Evolutionary conservation across 306 rosid genomes (phyloP).

Genomic region (Quercus aquifolioides): DNA sequence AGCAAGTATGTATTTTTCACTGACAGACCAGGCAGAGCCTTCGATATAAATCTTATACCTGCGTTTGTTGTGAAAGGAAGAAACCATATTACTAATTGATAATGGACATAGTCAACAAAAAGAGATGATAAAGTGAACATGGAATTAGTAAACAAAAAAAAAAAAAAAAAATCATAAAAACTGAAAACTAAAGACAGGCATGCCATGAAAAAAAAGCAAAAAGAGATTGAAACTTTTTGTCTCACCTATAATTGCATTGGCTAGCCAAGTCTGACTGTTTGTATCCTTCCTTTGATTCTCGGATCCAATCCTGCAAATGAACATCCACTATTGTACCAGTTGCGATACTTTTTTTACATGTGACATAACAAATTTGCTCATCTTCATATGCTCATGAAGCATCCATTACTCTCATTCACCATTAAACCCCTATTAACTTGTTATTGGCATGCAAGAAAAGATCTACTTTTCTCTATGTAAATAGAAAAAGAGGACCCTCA

Average conservation of each 20-base stretch:
- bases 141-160: neutral
- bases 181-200: neutral
- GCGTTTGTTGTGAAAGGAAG: conserved; percentile 5
- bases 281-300: conserved; percentile 65
- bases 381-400: neutral
- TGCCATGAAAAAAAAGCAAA: neutral
- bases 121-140: neutral
- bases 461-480: neutral
- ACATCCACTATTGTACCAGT: neutral
- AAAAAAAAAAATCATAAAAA: neutral
- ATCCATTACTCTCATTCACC: neutral
- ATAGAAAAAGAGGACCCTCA: neutral
- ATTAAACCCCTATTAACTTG: neutral
- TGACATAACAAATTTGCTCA: neutral
- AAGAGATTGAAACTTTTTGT: neutral
- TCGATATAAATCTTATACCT: conserved; percentile 92
- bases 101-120: neutral
- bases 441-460: neutral
- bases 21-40: conserved; percentile 99
- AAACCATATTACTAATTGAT: neutral
- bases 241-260: conserved; percentile 76
- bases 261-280: conserved; percentile 75
- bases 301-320: conserved; percentile 61
- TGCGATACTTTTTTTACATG: neutral
- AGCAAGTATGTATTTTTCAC: conserved; percentile 86